Conservation (phyloP, 2,329 filamentous ascomycete genomes). For the Aspergillus intermedius region DNA sequence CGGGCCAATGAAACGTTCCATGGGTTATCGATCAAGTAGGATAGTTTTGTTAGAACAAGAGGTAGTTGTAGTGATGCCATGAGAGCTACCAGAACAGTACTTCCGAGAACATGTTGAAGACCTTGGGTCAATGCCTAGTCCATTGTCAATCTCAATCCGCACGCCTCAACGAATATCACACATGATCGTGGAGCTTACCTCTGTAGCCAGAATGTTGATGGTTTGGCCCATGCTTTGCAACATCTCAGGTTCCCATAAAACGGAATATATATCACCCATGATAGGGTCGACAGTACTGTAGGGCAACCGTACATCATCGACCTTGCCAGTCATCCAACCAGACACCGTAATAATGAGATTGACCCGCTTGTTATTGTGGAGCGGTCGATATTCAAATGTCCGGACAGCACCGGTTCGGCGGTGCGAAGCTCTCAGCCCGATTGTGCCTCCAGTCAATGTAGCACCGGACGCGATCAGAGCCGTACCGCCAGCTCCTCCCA, state of each 20-base stretch:
- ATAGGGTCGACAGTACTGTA: conserved; percentile 95
- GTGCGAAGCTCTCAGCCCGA: conserved; percentile 78
- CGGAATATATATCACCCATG: conserved; percentile 97
- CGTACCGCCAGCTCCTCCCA: conserved; percentile 85
- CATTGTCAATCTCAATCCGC: conserved; percentile 18
- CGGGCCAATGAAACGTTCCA: conserved; percentile 95
- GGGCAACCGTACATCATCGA: conserved; percentile 90
- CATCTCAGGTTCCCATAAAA: conserved; percentile 98
- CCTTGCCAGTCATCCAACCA: conserved; percentile 97
- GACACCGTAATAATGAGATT: conserved; percentile 93
- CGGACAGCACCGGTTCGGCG: conserved; percentile 84
- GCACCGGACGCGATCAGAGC: conserved; percentile 89
- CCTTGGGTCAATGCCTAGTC: conserved; percentile 83
- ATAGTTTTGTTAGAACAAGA: conserved; percentile 82
- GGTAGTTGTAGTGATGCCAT: conserved; percentile 94
- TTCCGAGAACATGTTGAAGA: conserved; percentile 88
- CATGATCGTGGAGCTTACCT: conserved; percentile 51
- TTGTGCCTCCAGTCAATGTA: conserved; percentile 76
- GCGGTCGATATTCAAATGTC: conserved; percentile 91
- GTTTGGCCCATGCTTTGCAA: conserved; percentile 95
- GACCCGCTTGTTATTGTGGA: conserved; percentile 96
- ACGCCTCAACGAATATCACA: not conserved
- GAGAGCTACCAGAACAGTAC: conserved; percentile 76
- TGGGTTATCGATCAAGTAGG: conserved; percentile 95
- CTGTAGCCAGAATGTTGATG: conserved; percentile 95